These are phyloP conservation scores for Hemisphaericaspora xylofermentans DNA, from an alignment of 1,139 yeast genomes.

Conservation along the genomic window DNA sequence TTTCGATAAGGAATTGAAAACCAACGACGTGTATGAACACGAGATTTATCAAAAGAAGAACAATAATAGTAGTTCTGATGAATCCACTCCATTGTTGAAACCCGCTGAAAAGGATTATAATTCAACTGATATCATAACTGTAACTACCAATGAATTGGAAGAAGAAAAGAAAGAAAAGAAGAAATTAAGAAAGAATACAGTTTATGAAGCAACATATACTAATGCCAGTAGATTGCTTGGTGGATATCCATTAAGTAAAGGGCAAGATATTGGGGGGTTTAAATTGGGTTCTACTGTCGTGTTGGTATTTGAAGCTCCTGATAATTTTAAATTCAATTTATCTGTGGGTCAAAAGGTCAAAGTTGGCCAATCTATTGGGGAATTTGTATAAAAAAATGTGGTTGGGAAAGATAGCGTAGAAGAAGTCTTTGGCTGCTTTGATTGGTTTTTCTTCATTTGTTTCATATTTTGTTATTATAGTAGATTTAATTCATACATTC, in stretches of 20 bases:
- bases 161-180: conserved; percentile 24
- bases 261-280: conserved; percentile 97
- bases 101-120: conserved; percentile 13
- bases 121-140: conserved; percentile 16
- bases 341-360: conserved; percentile 73
- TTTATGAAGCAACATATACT: conserved; percentile 91
- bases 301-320: conserved; percentile 93
- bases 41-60: conserved; percentile 36
- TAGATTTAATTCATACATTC: too few species aligned
- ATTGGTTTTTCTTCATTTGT: neutral
- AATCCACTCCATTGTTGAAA: conserved; percentile 30
- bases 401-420: neutral
- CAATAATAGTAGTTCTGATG: conserved; percentile 17
- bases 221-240: conserved; percentile 77
- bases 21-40: conserved; percentile 71
- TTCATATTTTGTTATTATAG: neutral
- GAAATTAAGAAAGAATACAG: conserved; percentile 67
- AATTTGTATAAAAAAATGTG: conserved; percentile 27
- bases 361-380: conserved; percentile 84
- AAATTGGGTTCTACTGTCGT: conserved; percentile 95
- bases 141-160: conserved; percentile 16
- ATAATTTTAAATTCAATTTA: conserved; percentile 66
- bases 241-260: conserved; percentile 86
- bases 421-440: neutral
- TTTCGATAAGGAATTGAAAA: conserved; percentile 86